Evolutionary conservation across 2,329 filamentous ascomycete genomes (phyloP), one percentile per base, ranked within the genome.

Genomic region (Colletotrichum sp.): DNA sequence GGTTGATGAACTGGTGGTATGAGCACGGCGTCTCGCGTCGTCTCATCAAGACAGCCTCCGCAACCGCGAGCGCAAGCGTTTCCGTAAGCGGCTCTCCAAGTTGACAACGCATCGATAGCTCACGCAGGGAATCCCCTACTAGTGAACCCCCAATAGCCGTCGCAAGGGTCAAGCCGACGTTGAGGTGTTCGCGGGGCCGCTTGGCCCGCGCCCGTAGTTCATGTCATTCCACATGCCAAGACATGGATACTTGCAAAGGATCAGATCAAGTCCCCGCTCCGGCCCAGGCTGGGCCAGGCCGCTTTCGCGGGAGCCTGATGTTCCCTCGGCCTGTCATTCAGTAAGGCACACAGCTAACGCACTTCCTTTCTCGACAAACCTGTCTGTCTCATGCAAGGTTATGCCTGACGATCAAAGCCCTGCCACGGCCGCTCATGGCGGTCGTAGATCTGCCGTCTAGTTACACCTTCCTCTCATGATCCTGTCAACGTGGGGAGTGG

Each of bases 41-140:
- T n/a, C 12, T 30, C 57, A 39, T 63, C 55, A 72, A 21, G 44
- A 21, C 44, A 52, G 26, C n/a, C 21, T 32, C 32, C 21, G 36
- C 26, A 28, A 75, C 65, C 76, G 71, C 75, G 77, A 78, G 81
- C 78, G 82, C 81, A 81, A 73, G 78, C 79, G 77, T 79, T 81
- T 81, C 82, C 82, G 76, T 77, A 83, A 81, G 76, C 78, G 82
- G 81, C 9, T 24, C 70, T 49, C n/a, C 28, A 15, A 55, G 79
- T 81, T 79, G 82, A 79, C 81, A 83, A 69, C 81, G 83, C 82
- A 83, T 76, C 66, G n/a, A 55, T 57, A 12, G 39, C 32, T 49
- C 32, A 32, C 30, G 57, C 73, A 68, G 59, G 73, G 73, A 16
- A 28, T 39, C 55, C 73, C 63, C 55, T 68, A 67, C 70, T 49